phyloP scores from a whole-genome alignment of 2,329 filamentous ascomycete species.

The Chalara sp. region DNA sequence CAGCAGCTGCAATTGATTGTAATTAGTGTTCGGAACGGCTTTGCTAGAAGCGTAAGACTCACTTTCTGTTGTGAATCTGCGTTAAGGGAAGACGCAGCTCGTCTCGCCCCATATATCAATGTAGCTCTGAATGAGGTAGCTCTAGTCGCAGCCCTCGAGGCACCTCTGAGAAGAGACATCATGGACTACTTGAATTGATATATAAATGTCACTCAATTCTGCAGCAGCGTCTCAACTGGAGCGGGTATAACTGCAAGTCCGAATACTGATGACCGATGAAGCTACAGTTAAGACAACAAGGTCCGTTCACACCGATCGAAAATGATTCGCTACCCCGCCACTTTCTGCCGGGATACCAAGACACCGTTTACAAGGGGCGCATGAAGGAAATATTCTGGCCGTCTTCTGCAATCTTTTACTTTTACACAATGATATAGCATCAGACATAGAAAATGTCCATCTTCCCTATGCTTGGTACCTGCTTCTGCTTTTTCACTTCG shows the following conservation, averaged over 20 bases:
- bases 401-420: too few species aligned
- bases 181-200: neutral
- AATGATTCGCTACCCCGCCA: too few species aligned
- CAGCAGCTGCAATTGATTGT: conserved; percentile 54
- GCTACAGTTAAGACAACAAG: too few species aligned
- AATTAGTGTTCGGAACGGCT: conserved; percentile 7
- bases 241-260: neutral
- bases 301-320: too few species aligned
- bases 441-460: too few species aligned
- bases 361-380: too few species aligned
- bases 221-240: neutral
- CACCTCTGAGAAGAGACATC: conserved; percentile 25
- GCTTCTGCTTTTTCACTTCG: too few species aligned
- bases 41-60: neutral
- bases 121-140: conserved; percentile 15
- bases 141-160: conserved; percentile 18
- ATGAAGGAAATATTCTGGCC: too few species aligned
- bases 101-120: conserved; percentile 19
- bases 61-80: conserved; percentile 55
- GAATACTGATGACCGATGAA: too few species aligned
- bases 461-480: too few species aligned
- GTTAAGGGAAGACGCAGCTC: conserved; percentile 22
- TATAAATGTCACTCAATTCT: neutral
- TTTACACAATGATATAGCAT: too few species aligned
- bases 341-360: too few species aligned